Base-by-base conservation (phyloP, 1,284 basidiomycete species). In the Cutaneotrichosporon dermatis region DNA sequence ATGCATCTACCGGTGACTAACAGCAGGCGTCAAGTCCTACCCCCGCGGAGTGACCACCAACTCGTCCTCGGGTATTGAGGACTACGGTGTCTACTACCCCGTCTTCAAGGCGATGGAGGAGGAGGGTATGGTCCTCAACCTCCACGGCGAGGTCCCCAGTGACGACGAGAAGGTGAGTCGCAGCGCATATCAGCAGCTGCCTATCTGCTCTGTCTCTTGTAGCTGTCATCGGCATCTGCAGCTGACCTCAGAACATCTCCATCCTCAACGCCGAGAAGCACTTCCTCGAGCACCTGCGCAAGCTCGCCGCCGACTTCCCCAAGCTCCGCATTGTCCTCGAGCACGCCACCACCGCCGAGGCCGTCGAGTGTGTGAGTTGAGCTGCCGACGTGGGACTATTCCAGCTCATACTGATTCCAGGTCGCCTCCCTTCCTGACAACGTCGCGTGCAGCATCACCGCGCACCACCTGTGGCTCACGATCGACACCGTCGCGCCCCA, bases 401-500 rank as follows among this genome's bases (percentile, higher is more conserved):
- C 13, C 34, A 6, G 16, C 36, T 25, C 42, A 45, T 39, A 16
- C 4, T 46, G 25, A 25, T 25, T 25, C 4, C 59, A 75, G 67
- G 79, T 97, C 68, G 88, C 89, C 74, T 81, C 84, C 46, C 87
- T 93, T 35, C 91, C 91, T 0, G 80, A 83, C 48, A 97, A 92
- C 41, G 95, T 99, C 35, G 95, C 86, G 11, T 99, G 96, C 78
- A 92, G 90, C 6, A 98, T 99, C 79, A 99, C 96, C 3, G 89
- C 94, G 0, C 96, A 99, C 79, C 96, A 99, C 76, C 85, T 99
- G 42, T 87, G 86, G 43, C 83, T 99, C 57, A 95, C 90, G 2
- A 92, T 99, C 7, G 96, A 99, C 77, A 90, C 96, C 71, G 98
- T 95, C 87, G 94, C 94, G 1, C 92, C 94, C 6, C 93, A 98